Base-by-base conservation (phyloP, 192 early-diverging fungal genomes). In the Physocladia obscura region DNA sequence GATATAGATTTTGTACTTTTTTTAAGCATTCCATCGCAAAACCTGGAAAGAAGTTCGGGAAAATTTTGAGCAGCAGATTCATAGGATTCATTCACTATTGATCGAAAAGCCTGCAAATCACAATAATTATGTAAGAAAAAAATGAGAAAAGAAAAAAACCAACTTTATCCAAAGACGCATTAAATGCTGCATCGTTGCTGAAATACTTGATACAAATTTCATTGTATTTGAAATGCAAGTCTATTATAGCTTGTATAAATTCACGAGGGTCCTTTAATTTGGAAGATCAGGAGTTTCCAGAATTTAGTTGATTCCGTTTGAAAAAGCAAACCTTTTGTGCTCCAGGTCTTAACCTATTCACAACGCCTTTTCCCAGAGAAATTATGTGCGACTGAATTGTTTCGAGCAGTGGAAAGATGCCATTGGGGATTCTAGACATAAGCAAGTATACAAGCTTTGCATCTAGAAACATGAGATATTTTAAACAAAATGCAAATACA, bases 11-110 rank as follows among this genome's bases (percentile, higher is more conserved):
- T 83, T 48, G 79, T 57, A 54, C 78, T 60, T 78, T 87, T 90
- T 65, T 90, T 91, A 30, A 94, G 68, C 73, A 93, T 57, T 1
- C 77, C 69, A 72, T 95, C 93, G 49, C 86, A 90, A 62, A 90
- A 94, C 21, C 88, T 79, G n/a, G 92, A 91, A 31, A 95, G 75
- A n/a, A 92, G 76, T 70, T 95, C 93, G 0, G 92, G 86, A 24
- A 82, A 77, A 57, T 83, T 78, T 55, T 81, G 85, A n/a, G 68
- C 31, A 70, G 75, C 55, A 78, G 76, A 1, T 76, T 71, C 15
- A 76, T 56, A 56, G 15, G 61, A 64, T 47, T 89, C 80, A 64
- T 92, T 92, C 31, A 91, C 79, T 34, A 94, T 81, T 32, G 78
- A 76, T 51, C 91, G 82, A 71, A 91, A 91, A 0, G 89, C 92